Evolutionary conservation across 2,329 filamentous ascomycete genomes (phyloP), one percentile per base, ranked within the genome.

Genomic region (Setomelanomma holmii): DNA sequence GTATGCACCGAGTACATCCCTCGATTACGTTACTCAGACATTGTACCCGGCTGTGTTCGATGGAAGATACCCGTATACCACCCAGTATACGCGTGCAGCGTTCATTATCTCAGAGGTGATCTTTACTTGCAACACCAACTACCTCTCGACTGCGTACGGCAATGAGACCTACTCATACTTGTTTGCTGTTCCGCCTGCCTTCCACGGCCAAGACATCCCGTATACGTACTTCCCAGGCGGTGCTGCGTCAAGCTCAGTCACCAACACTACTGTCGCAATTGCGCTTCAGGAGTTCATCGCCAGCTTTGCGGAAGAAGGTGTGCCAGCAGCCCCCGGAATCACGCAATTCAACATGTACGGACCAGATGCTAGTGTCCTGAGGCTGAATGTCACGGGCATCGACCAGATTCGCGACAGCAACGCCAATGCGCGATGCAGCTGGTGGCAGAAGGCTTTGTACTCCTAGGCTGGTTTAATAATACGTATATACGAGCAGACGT

Each of bases 91-190:
- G 11, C 79, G 83, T 7, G 71, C 72, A 0, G 66, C 71, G 10
- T 70, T 78, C 1, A 64, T 80, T 10, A 66, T 76, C 34, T 65
- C 76, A 11, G 83, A 86, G 48, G 49, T 67, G 5, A 51, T 67
- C 50, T 82, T 83, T 60, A 73, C 70, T 10, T 86, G 84, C 76
- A 83, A 83, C 58, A 78, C 82, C 12, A 75, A 79, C 61, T 83
- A 77, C 60, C 72, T 86, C 4, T 75, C 77, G 48, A 71, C 68
- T 1, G 82, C 78, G 6, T 79, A 73, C 65, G 60, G 64, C 10
- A 81, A 82, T 65, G 44, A 75, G 8, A 80, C 80, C 0, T 81
- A 80, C 64, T 74, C 75, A 1, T 85, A 86, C 70, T 67, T 80
- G 20, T 86, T 85, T 61, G 73, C 77, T 19, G 75, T 83, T 1